Evolutionary conservation across 1,284 basidiomycete genomes (phyloP), one percentile per base, ranked within the genome.

Genomic region (Laetiporus sulphureus): DNA sequence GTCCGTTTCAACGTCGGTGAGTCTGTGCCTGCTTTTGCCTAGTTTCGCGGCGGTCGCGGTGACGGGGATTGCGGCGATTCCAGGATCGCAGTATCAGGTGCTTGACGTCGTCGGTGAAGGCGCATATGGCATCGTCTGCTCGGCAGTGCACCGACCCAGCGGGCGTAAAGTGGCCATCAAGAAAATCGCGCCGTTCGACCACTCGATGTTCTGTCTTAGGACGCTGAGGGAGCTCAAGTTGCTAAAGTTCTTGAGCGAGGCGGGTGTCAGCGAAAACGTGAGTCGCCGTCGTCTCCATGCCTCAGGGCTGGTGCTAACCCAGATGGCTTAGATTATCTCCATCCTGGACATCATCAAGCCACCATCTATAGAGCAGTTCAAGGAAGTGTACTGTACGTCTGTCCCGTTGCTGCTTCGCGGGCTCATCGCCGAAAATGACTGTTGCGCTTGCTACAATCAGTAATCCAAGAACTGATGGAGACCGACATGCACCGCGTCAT

Each of bases 271-370:
- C 69, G 91, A 95, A 68, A 95, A 96, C 60, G 89, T 91, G 57
- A 56, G 85, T 70, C 32, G n/a, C 2, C 23, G 23, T 38, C 27
- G 16, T 30, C 25, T 4, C 36, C 42, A 36, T 50, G 27, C 40
- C 40, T 36, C 50, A n/a, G n/a, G n/a, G n/a, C n/a, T n/a, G n/a
- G 45, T 23, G 33, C 21, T 33, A 7, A 47, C n/a, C 32, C 22
- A 5, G n/a, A 7, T 34, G 16, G 33, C 37, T 31, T 64, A 92
- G 85, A 95, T 97, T 58, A 96, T 96, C 59, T 90, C 91, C 25
- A 93, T 97, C 54, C 71, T 96, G 32, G 93, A 97, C 62, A 96
- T 96, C 57, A 82, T 96, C 71, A 90, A 90, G 60, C 93, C 93
- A 0, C 67, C 86, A 21, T 86, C 88, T 24, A 72, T 91, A 60